Conservation (phyloP, 1,139 yeast species). For the Debaryomyces robertsiae region DNA sequence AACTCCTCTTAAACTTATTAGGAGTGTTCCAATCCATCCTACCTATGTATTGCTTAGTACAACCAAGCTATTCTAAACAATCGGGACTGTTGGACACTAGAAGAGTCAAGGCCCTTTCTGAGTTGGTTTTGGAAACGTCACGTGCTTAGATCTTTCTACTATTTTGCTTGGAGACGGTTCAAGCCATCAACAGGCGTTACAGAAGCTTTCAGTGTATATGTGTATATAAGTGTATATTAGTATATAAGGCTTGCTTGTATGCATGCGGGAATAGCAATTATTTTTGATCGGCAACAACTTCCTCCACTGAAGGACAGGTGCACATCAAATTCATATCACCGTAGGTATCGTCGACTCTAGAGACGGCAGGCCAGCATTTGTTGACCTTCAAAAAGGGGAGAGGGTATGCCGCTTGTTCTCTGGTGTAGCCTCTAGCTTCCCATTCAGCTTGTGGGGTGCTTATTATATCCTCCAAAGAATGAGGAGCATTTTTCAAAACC, state of each 20-base stretch:
- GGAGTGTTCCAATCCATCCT: constrained; percentile 22
- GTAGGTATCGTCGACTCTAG: constrained; percentile 89
- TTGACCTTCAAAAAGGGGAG: constrained; percentile 66
- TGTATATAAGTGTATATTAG: too few relatives aligned
- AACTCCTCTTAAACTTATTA: constrained; percentile 16
- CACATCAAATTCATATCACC: constrained; percentile 94
- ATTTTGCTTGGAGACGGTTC: too few relatives aligned
- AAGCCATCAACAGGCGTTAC: too few relatives aligned
- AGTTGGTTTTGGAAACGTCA: too few relatives aligned
- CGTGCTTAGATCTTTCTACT: too few relatives aligned
- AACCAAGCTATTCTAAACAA: neutral
- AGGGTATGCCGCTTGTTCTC: constrained; percentile 95
- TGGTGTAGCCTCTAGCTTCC: constrained; percentile 78
- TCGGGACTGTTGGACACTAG: neutral
- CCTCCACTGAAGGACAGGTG: constrained; percentile 87
- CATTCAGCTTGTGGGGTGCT: constrained; percentile 64
- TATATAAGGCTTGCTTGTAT: too few relatives aligned
- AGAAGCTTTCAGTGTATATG: too few relatives aligned
- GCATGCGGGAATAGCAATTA: neutral
- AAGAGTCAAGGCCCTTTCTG: constrained; percentile 1
- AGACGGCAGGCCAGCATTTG: constrained; percentile 95
- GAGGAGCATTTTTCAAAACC: constrained; percentile 89
- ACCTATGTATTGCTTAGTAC: neutral
- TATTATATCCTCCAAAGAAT: constrained; percentile 78
- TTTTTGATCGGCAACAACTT: constrained; percentile 40